Conservation (phyloP, 768 basidiomycete genomes). For the Rhizopogon vesiculosus region DNA sequence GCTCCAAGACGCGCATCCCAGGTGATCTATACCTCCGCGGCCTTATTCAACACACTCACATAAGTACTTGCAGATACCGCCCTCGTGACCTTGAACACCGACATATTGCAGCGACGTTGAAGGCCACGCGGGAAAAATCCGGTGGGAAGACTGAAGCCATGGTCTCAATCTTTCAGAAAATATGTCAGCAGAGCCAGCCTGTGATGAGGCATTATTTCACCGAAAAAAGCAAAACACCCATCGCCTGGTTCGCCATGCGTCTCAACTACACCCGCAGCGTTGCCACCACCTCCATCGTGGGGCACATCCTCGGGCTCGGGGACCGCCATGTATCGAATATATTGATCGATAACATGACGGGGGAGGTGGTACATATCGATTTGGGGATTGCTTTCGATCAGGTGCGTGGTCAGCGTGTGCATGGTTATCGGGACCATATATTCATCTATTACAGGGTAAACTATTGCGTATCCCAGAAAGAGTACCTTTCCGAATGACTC, state of each 20-base stretch:
- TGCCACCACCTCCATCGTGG: constrained; percentile 91
- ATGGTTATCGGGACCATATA: background rate
- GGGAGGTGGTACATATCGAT: constrained; percentile 94
- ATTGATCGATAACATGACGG: constrained; percentile 73
- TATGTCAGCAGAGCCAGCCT: constrained; percentile 55
- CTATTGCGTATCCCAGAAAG: constrained; percentile 74
- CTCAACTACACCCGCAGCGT: constrained; percentile 89
- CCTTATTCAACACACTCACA: background rate
- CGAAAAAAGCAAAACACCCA: constrained; percentile 82
- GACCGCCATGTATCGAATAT: constrained; percentile 94
- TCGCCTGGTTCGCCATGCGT: constrained; percentile 89
- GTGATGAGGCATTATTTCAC: constrained; percentile 96
- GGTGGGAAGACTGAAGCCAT: constrained; percentile 26
- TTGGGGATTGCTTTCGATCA: constrained; percentile 96
- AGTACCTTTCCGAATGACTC: constrained; percentile 93
- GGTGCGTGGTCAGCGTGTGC: constrained; percentile 32
- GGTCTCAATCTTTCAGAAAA: constrained; percentile 30
- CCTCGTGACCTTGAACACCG: constrained; percentile 44
- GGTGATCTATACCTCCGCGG: constrained; percentile 33
- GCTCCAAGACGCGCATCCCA: constrained; percentile 58
- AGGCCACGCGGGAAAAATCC: constrained; percentile 27
- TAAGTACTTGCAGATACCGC: constrained; percentile 49
- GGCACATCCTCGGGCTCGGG: constrained; percentile 87
- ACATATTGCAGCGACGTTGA: constrained; percentile 28
- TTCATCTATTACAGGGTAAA: constrained; percentile 57